Evolutionary conservation across 345 rosid species (phyloP).

Genomic region (Sisymbrium irio): DNA sequence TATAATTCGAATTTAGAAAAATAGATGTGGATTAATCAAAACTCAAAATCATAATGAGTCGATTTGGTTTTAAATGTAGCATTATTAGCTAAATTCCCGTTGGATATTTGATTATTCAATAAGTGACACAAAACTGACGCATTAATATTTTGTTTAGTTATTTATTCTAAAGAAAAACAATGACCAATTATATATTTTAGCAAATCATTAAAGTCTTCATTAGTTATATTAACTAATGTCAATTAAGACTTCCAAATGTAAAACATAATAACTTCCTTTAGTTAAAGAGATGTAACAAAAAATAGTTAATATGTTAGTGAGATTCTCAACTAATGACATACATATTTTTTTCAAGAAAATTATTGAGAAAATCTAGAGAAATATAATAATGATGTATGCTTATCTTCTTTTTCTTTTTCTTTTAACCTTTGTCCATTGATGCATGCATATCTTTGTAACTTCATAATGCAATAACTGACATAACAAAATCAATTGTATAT

Average conservation of each 20-base stretch:
- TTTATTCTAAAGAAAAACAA: background rate
- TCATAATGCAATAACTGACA: background rate
- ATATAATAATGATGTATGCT: background rate
- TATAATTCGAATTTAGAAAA: too few relatives aligned
- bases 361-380: background rate
- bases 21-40: too few relatives aligned
- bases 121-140: background rate
- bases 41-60: too few relatives aligned
- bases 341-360: background rate
- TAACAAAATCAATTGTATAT: background rate
- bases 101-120: background rate
- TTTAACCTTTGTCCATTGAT: too few relatives aligned
- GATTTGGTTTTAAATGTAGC: too few relatives aligned
- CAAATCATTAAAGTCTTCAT: background rate
- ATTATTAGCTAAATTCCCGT: too few relatives aligned
- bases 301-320: background rate
- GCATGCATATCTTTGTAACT: background rate
- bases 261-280: background rate
- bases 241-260: background rate
- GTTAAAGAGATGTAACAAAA: background rate
- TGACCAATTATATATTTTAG: background rate
- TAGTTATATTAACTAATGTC: background rate
- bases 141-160: background rate
- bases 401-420: background rate
- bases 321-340: background rate